Evolutionary conservation across 768 basidiomycete genomes (phyloP).

Genomic region (Calocybe indica): DNA sequence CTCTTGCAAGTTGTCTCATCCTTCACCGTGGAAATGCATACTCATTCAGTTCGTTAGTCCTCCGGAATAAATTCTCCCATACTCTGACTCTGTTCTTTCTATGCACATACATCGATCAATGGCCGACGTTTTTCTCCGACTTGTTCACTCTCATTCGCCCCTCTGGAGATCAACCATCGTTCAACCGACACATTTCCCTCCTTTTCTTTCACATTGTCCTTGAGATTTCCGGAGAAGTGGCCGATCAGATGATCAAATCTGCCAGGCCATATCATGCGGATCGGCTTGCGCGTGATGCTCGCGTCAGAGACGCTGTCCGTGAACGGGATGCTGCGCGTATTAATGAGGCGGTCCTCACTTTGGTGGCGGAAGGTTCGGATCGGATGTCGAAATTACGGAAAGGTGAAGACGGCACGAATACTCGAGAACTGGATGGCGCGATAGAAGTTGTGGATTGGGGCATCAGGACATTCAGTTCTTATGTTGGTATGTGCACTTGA

Average conservation of each 20-base stretch:
- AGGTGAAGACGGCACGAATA: constrained; percentile 32
- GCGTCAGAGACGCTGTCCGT: constrained; percentile 85
- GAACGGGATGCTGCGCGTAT: constrained; percentile 83
- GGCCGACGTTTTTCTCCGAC: constrained; percentile 81
- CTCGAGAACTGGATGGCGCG: constrained; percentile 49
- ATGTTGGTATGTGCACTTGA: constrained; percentile 68
- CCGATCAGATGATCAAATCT: constrained; percentile 88
- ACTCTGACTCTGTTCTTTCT: constrained; percentile 86
- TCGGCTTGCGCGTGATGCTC: constrained; percentile 76
- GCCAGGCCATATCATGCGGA: constrained; percentile 67
- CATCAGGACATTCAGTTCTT: constrained; percentile 87
- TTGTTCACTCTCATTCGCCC: constrained; percentile 69
- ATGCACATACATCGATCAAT: constrained; percentile 78
- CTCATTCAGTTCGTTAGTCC: constrained; percentile 39
- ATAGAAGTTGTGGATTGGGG: constrained; percentile 88
- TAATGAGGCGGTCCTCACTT: constrained; percentile 82
- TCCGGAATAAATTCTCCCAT: constrained; percentile 94
- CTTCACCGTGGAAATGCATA: constrained; percentile 5
- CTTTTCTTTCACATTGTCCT: constrained; percentile 89
- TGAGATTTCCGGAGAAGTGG: constrained; percentile 97
- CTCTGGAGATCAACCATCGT: constrained; percentile 48
- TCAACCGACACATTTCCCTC: constrained; percentile 82
- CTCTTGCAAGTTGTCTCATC: constrained; percentile 54
- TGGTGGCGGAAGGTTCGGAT: constrained; percentile 67
- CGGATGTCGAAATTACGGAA: constrained; percentile 50